phyloP scores from a whole-genome alignment of 306 rosid species.

The Malus sylvestris region DNA sequence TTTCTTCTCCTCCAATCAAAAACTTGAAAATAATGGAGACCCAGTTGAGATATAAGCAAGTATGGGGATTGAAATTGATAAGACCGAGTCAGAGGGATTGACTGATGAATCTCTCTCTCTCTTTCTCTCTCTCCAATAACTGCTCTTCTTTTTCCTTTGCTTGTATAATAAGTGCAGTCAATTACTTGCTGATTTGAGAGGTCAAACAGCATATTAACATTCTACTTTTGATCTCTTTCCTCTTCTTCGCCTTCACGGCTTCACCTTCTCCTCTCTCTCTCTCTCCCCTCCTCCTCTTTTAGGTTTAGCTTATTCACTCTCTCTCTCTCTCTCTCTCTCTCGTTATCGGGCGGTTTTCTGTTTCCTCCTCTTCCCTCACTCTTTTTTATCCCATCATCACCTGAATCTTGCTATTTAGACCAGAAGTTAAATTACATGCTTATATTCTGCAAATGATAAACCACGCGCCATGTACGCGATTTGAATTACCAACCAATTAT shows the following conservation, averaged over 20 bases:
- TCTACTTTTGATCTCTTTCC: background rate
- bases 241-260: background rate
- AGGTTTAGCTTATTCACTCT: background rate
- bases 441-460: background rate
- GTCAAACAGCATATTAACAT: conserved; percentile 5
- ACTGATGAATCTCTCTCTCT: conserved; percentile 13
- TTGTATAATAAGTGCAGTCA: conserved; percentile 19
- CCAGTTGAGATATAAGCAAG: conserved; percentile 5
- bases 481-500: background rate
- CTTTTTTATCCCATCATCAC: conserved; percentile 16
- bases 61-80: conserved; percentile 24
- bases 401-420: conserved; percentile 28
- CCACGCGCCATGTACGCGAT: background rate
- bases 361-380: conserved; percentile 3
- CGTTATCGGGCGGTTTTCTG: conserved; percentile 2
- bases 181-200: conserved; percentile 4
- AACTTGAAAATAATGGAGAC: background rate
- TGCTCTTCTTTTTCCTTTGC: background rate
- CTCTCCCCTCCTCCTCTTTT: background rate
- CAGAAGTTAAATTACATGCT: conserved; percentile 6
- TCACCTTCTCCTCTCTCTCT: background rate
- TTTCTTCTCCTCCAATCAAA: background rate
- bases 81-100: conserved; percentile 12
- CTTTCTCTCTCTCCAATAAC: background rate
- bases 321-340: background rate